Base-by-base conservation (phyloP, 805 yeast species). In the Saturnispora saitoi region DNA sequence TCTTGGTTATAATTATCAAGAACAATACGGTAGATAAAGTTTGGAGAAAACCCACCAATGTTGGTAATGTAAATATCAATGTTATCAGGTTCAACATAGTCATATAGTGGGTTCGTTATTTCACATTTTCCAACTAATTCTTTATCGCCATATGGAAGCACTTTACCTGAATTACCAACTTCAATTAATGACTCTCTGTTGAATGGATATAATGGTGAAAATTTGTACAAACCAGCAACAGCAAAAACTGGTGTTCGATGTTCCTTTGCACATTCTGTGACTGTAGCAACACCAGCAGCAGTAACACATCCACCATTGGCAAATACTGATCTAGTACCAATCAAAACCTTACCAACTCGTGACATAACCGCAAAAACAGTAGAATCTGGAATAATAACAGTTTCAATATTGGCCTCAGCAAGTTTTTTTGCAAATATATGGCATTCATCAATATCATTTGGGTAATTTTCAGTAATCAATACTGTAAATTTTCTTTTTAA, bases 281-380 rank as follows among this genome's bases (percentile, higher is more conserved):
- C 96, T 43, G 89, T 77, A 28, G 95, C 86, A 28, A 86, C 95
- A 47, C 99, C 99, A 1, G 95, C 80, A 24, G 84, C 79, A 2
- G 95, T 80, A 43, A 88, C 78, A 55, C 95, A 85, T 10, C 98
- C 97, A 51, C 99, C 99, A 61, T 93, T 93, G 47, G 95, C 95
- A 63, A 93, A 85, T 4, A 93, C 97, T 0, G 96, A 80, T 52
- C 86, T 77, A 4, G 98, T 84, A 34, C 98, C 97, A 47, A 95
- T 78, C 51, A 93, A 80, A 29, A 93, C 99, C 64, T 95, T 95
- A 40, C 97, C 96, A 4, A 93, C 98, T 55, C 96, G 74, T 34
- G 96, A 86, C 98, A 93, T 93, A 42, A 93, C 88, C 0, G 99
- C 97, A 66, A 83, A 88, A 0, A 84, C 89, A 24, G 95, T 84